These are phyloP conservation scores for Boletus pseudo-olivaceus DNA, from an alignment of 768 basidiomycete genomes.

Conservation along the genomic window DNA sequence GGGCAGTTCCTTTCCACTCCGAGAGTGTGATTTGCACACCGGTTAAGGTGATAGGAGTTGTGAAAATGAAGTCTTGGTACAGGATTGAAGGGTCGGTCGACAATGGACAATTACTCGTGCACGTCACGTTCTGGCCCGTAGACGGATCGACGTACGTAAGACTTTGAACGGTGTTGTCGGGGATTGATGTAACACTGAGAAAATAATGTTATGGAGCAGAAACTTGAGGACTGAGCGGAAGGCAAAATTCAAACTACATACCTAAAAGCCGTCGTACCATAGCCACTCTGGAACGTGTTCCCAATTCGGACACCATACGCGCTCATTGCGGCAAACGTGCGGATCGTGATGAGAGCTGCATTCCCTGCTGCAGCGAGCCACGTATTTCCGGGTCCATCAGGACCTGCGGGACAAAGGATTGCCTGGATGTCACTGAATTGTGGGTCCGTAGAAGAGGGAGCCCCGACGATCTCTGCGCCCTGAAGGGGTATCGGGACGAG, in stretches of 20 bases:
- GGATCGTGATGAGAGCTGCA: constrained; percentile 69
- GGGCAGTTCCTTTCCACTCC: constrained; percentile 65
- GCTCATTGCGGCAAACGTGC: constrained; percentile 68
- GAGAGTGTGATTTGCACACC: constrained; percentile 86
- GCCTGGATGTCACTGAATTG: constrained; percentile 61
- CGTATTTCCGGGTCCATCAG: constrained; percentile 72
- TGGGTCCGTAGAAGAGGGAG: constrained; percentile 57
- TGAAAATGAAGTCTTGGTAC: constrained; percentile 94
- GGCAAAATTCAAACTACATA: constrained; percentile 28
- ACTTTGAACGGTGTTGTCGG: constrained; percentile 78
- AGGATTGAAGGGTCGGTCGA: constrained; percentile 69
- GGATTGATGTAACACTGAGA: constrained; percentile 77
- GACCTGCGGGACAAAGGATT: constrained; percentile 84
- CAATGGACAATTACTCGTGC: constrained; percentile 76
- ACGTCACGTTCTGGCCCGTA: constrained; percentile 73
- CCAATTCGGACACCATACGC: constrained; percentile 84
- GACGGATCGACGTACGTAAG: constrained; percentile 76
- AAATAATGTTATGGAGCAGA: constrained; percentile 8
- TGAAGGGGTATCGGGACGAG: constrained; percentile 76
- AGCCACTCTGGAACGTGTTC: constrained; percentile 79
- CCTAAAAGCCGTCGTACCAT: constrained; percentile 89
- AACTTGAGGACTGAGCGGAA: not conserved
- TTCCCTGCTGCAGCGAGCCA: constrained; percentile 82
- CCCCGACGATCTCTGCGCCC: constrained; percentile 53
- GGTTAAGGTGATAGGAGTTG: constrained; percentile 60